Conservation (phyloP, 805 yeast species). For the Huiozyma sinensis region DNA sequence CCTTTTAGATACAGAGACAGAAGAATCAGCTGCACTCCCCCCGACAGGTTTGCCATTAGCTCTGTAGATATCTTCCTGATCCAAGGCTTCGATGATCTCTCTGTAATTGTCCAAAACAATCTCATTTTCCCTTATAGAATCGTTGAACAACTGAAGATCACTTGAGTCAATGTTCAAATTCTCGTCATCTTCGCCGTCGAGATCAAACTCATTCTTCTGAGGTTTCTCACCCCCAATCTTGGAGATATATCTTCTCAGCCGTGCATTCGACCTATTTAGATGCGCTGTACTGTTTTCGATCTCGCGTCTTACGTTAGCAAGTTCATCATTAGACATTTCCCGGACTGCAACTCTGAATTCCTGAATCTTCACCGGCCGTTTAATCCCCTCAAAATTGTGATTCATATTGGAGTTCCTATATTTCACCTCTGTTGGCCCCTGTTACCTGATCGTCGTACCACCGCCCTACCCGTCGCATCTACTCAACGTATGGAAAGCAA, state of each 20-base stretch:
- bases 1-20: too few relatives aligned
- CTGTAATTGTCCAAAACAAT: constrained; percentile 42
- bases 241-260: constrained; percentile 35
- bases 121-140: constrained; percentile 47
- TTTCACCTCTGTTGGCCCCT: too few relatives aligned
- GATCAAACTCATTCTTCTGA: constrained; percentile 28
- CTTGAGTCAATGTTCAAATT: constrained; percentile 27
- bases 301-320: constrained; percentile 26
- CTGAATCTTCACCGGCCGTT: constrained; percentile 31
- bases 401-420: too few relatives aligned
- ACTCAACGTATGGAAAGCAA: too few relatives aligned
- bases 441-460: too few relatives aligned
- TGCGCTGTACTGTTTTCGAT: constrained; percentile 36
- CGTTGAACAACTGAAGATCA: constrained; percentile 42
- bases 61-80: constrained; percentile 38
- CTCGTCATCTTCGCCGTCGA: constrained; percentile 18
- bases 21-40: too few relatives aligned
- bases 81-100: constrained; percentile 35
- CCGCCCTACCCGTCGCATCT: too few relatives aligned
- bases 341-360: constrained; percentile 45
- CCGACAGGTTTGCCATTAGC: neutral
- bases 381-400: constrained; percentile 9
- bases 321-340: constrained; percentile 40
- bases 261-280: constrained; percentile 41
- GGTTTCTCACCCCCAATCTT: constrained; percentile 16